Evolutionary conservation across 139 green algal genomes (phyloP).

Genomic region (Pedinophyceae sp.): DNA sequence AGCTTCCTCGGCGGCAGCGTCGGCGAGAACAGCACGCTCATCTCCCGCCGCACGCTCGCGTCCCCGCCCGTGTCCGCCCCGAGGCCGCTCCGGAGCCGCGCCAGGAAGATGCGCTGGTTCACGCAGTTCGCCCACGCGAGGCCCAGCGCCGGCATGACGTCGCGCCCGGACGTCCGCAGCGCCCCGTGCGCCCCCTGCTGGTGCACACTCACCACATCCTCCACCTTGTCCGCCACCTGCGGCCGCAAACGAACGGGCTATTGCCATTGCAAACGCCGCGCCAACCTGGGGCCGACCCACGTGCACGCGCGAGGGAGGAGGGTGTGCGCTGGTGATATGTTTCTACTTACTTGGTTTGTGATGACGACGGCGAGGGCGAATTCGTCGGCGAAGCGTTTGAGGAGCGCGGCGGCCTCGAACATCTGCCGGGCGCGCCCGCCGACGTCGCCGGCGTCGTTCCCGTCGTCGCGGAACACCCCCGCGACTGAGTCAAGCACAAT

Average conservation of each 20-base stretch:
- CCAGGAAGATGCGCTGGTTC: constrained; percentile 41
- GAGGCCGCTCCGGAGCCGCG: no score
- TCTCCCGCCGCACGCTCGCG: no score
- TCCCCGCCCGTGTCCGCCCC: no score
- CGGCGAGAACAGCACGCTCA: no score
- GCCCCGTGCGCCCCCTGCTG: background rate
- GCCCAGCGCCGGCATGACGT: constrained; percentile 45
- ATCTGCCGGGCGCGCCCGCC: constrained; percentile 34
- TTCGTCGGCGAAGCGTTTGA: constrained; percentile 20
- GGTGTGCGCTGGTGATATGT: no score
- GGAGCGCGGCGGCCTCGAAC: constrained; percentile 25
- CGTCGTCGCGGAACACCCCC: constrained; percentile 35
- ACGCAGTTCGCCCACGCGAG: constrained; percentile 63
- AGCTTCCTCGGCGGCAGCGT: no score
- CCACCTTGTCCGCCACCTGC: constrained; percentile 15
- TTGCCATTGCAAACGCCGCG: background rate
- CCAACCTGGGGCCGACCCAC: background rate
- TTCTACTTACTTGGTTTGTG: constrained; percentile 50
- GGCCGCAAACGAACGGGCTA: constrained; percentile 1
- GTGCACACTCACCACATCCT: background rate
- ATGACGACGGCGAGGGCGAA: constrained; percentile 40
- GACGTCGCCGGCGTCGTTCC: background rate
- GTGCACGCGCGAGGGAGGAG: constrained; percentile 1
- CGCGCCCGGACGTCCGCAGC: constrained; percentile 27
- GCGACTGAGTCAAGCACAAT: constrained; percentile 63